These are phyloP conservation scores for Lippia alba DNA, from an alignment of 305 asterid genomes.

Conservation along the genomic window DNA sequence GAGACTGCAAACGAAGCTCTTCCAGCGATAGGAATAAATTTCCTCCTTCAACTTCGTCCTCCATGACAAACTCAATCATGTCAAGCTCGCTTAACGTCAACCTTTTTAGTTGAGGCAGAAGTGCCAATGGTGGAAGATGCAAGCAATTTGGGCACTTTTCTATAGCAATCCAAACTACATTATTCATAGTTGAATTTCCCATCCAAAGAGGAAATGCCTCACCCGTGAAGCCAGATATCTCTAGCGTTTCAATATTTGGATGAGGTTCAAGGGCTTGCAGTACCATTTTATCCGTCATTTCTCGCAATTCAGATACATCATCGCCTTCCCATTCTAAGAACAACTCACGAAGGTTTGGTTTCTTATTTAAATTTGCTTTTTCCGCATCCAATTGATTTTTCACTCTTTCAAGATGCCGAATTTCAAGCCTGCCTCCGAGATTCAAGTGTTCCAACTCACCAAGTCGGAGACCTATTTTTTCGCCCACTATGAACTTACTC, in stretches of 20 bases:
- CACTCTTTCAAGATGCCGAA: constrained; percentile 33
- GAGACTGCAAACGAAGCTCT: neutral
- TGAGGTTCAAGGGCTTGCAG: constrained; percentile 43
- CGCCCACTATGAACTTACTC: constrained; percentile 24
- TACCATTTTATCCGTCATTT: constrained; percentile 24
- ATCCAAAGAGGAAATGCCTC: constrained; percentile 37
- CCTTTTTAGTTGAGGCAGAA: neutral
- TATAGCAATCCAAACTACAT: neutral
- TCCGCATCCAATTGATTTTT: constrained; percentile 3
- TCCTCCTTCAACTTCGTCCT: constrained; percentile 14
- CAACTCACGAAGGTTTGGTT: constrained; percentile 19
- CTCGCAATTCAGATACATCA: neutral
- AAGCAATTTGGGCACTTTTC: neutral
- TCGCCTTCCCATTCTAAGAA: constrained; percentile 14
- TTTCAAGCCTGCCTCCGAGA: constrained; percentile 32
- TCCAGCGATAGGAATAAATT: constrained; percentile 24
- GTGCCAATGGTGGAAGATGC: neutral
- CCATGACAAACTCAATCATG: constrained; percentile 16
- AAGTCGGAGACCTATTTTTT: constrained; percentile 18
- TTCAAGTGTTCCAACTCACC: constrained; percentile 35
- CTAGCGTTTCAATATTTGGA: constrained; percentile 14
- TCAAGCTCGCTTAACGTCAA: neutral
- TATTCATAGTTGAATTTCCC: constrained; percentile 7
- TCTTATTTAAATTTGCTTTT: constrained; percentile 31
- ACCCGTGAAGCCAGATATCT: constrained; percentile 31